Conservation (phyloP, 257 asterid genomes). For the Anisodus acutangulus region DNA sequence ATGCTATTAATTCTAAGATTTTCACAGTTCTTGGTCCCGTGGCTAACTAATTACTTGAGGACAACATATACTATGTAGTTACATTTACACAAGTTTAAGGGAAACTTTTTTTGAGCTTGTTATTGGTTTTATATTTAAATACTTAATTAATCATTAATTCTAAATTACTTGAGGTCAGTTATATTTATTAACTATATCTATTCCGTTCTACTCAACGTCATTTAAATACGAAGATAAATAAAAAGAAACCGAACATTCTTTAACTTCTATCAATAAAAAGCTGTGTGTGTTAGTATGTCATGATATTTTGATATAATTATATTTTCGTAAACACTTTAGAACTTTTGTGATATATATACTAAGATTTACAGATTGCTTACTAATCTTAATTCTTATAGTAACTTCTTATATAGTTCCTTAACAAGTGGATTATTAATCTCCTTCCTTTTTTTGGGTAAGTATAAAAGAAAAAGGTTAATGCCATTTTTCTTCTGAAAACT, state of each 20-base stretch:
- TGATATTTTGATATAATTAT: neutral
- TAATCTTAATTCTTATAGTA: neutral
- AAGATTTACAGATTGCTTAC: neutral
- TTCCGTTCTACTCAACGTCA: neutral
- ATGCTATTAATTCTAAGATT: neutral
- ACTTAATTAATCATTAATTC: neutral
- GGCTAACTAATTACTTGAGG: neutral
- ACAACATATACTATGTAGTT: too few relatives aligned
- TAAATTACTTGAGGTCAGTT: neutral
- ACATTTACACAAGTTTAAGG: neutral
- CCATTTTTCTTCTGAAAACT: neutral
- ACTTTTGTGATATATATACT: neutral
- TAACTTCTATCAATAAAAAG: neutral
- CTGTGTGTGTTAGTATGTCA: neutral
- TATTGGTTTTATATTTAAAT: too few relatives aligned
- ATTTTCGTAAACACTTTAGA: neutral
- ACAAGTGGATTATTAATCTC: neutral
- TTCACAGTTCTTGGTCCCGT: neutral
- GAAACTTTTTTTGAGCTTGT: neutral
- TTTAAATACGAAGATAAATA: neutral
- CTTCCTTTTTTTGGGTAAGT: rapidly evolving
- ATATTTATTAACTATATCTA: neutral
- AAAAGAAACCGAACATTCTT: neutral
- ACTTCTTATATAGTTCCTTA: neutral
- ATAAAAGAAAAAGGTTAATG: neutral